Evolutionary conservation across 352 stramenopile genomes (phyloP).

Genomic region (Phytophthora macrochlamydospora): DNA sequence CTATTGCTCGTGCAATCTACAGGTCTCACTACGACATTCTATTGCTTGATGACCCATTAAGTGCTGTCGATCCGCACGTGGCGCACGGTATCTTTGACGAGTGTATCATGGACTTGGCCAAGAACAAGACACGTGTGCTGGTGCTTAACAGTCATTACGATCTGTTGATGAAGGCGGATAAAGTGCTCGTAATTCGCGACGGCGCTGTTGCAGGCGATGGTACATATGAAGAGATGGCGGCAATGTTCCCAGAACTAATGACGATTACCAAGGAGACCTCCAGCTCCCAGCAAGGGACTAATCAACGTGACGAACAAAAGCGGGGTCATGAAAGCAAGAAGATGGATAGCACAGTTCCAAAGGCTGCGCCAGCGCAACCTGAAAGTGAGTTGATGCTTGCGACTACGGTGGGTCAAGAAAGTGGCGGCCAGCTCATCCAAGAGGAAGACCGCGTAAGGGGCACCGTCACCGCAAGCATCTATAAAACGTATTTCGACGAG

Average conservation of each 20-base stretch:
- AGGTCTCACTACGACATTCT: slow-evolving; percentile 86
- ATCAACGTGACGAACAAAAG: neutral
- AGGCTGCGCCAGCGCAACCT: neutral
- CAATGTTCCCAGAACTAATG: slow-evolving; percentile 14
- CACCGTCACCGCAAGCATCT: slow-evolving; percentile 17
- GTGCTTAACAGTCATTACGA: slow-evolving; percentile 63
- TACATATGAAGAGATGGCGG: slow-evolving; percentile 19
- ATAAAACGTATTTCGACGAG: slow-evolving; percentile 32
- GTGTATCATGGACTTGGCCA: slow-evolving; percentile 29
- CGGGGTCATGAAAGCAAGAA: too few relatives aligned
- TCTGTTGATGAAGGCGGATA: slow-evolving; percentile 27
- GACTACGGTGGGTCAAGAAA: neutral
- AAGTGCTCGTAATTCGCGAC: slow-evolving; percentile 34
- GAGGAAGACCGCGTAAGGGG: slow-evolving; percentile 30
- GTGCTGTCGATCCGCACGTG: slow-evolving; percentile 35
- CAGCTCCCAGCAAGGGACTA: neutral
- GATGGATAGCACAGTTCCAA: too few relatives aligned
- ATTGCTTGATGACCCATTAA: slow-evolving; percentile 90
- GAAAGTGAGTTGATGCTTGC: neutral
- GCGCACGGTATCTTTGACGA: slow-evolving; percentile 42
- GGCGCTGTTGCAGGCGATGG: slow-evolving; percentile 32
- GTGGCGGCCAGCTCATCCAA: slow-evolving; percentile 13
- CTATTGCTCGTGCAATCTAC: slow-evolving; percentile 92
- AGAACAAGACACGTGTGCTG: slow-evolving; percentile 67
- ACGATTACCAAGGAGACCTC: neutral